Evolutionary conservation across 768 basidiomycete species (phyloP), one percentile per base, ranked within the genome.

Genomic region (Naematelia aurantialba): DNA sequence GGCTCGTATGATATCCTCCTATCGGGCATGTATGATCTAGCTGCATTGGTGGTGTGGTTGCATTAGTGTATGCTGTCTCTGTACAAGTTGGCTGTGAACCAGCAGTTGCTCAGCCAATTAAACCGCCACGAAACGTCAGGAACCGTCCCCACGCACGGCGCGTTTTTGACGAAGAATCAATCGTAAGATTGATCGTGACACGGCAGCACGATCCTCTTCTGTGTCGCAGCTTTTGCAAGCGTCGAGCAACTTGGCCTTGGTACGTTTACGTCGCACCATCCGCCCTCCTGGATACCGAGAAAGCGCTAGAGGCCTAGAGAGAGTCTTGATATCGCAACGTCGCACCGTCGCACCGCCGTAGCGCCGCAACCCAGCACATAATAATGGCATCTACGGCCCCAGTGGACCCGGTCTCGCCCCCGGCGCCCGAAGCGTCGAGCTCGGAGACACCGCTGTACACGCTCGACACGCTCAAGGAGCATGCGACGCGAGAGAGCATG

Each of bases 401-500:
- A 11, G 58, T 59, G 22, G 19, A 47, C 10, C 26, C 42, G 19
- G 53, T 26, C 29, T 21, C 24, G 8, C 45, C 13, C 22, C n/a
- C 14, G 17, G 52, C 34, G 10, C 27, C 19, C 12, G 54, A 17
- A 25, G 5, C 27, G 3, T 27, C 51, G 25, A 17, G 56, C 13
- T 51, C 57, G 19, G 50, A 50, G 22, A 27, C 76, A 68, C 45
- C 34, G 57, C 60, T 56, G 27, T 79, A 78, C 71, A 78, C 78
- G 22, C 61, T 78, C 56, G 87, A 88, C 44, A 85, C 91, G 76
- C 87, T 96, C 76, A 85, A 89, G 68, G 81, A 81, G 54, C 84
- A 94, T 82, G 83, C 79, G 66, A 81, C 81, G 54, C 88, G 88
- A 79, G 85, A 89, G 59, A 84, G 79, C 64, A 80, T 96, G 68